These are phyloP conservation scores for Copromyces sp. DNA, from an alignment of 495 filamentous ascomycete genomes.

Conservation along the genomic window DNA sequence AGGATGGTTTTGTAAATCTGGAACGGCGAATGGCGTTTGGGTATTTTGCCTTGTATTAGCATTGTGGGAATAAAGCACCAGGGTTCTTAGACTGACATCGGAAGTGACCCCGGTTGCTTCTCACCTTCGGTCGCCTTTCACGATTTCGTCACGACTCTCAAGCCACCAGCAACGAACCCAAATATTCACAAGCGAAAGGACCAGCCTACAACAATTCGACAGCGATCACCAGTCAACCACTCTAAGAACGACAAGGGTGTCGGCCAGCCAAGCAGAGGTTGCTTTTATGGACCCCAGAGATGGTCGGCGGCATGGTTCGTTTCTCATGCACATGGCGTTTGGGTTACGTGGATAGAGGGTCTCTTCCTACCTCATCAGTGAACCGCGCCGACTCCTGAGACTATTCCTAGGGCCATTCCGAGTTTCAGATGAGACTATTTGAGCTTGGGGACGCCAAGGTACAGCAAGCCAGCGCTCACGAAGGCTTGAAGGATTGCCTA, in stretches of 20 bases:
- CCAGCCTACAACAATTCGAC: not conserved
- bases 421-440: not conserved
- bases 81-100: conserved; percentile 11
- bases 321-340: not conserved
- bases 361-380: not conserved
- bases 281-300: not conserved
- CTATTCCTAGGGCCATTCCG: not conserved
- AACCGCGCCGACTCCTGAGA: not conserved
- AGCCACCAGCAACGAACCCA: not conserved
- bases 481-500: not conserved
- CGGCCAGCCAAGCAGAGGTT: not conserved
- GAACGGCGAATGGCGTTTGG: conserved; percentile 28
- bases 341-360: not conserved
- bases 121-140: not conserved
- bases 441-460: not conserved
- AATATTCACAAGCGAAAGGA: not conserved
- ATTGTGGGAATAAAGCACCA: conserved; percentile 19
- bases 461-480: not conserved
- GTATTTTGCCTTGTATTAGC: conserved; percentile 15
- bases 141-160: not conserved
- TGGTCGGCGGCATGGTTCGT: not conserved
- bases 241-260: not conserved
- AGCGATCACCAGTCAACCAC: not conserved
- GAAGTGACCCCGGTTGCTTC: conserved; percentile 1
- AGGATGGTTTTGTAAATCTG: conserved; percentile 23